These are phyloP conservation scores for Trichoderma oligosporum DNA, from an alignment of 2,329 filamentous ascomycete species.

Conservation along the genomic window DNA sequence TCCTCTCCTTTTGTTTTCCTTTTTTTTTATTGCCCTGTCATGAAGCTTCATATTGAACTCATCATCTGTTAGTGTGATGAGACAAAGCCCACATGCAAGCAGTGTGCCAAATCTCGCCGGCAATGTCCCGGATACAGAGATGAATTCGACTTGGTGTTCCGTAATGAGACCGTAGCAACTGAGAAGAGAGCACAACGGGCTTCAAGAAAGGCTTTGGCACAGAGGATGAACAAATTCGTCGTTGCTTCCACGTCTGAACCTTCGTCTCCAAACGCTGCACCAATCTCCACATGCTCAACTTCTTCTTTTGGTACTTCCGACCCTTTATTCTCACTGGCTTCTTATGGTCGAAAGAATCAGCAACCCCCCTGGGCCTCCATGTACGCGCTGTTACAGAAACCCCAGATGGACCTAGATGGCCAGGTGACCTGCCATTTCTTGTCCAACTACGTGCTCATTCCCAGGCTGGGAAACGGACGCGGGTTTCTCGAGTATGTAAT, in stretches of 20 bases:
- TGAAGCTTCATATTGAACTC: background rate
- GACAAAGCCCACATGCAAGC: constrained; percentile 61
- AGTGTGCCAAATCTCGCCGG: constrained; percentile 60
- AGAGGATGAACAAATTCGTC: constrained; percentile 19
- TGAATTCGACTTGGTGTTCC: constrained; percentile 68
- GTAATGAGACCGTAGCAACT: constrained; percentile 67
- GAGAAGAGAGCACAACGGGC: constrained; percentile 58
- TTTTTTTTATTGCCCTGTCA: background rate
- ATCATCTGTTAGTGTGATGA: constrained; percentile 56
- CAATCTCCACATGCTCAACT: constrained; percentile 21
- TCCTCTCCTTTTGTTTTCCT: background rate
- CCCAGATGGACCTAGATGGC: constrained; percentile 49
- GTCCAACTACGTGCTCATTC: constrained; percentile 56
- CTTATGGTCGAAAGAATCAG: constrained; percentile 8
- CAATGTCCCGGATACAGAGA: constrained; percentile 66
- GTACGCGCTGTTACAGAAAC: constrained; percentile 29
- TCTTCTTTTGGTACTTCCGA: background rate
- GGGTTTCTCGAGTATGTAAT: constrained; percentile 59
- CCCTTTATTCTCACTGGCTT: background rate
- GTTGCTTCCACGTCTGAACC: constrained; percentile 6
- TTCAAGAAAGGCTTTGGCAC: constrained; percentile 44
- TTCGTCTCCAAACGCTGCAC: constrained; percentile 4
- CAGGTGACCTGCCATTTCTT: constrained; percentile 58
- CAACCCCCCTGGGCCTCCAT: constrained; percentile 19
- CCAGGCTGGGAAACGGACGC: constrained; percentile 46